Evolutionary conservation across 2,329 filamentous ascomycete species (phyloP), one percentile per base, ranked within the genome.

Genomic region (Aspergillus amoenus): DNA sequence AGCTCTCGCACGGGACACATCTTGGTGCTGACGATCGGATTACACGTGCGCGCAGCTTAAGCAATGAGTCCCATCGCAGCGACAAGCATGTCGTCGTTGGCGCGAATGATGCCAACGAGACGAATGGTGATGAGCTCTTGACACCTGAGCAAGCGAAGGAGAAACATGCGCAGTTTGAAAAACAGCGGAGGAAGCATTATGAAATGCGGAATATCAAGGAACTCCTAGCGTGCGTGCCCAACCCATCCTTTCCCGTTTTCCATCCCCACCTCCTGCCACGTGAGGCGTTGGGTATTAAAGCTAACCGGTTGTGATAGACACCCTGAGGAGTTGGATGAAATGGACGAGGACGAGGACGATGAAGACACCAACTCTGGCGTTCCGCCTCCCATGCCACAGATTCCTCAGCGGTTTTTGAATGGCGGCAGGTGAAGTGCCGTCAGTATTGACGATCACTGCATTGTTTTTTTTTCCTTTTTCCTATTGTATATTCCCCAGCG

Each of bases 141-240:
- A 85, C 71, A 79, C 86, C 77, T 5, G 73, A 77, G 42, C 91
- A 96, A 73, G 93, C 96, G 72, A 81, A 81, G 61, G 91, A 94
- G 79, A 97, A 97, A 81, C 94, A 99, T 76, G 85, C 84, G 70
- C 86, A 89, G 72, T 99, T 99, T 73, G 93, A 97, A 78, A 82
- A 90, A 78, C 83, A 91, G 80, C 85, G 94, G 70, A 97, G 94
- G 86, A 93, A 88, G 80, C 94, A 99, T 76, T 99, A 99, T 76
- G 94, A 99, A 82, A 99, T 99, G 94, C 91, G 86, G 78, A 89
- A 94, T 70, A 92, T 97, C 57, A 96, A 94, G 68, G 85, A 88
- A 69, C 78, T 97, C 52, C 84, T 99, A 63, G 93, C 91, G 86
- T 88, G 74, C 64, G 81, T 76, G 39, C 24, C 40, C 13, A 52